A percentile compares a stretch with the other conserved stretches of the same genome.
phyloP scores from a whole-genome alignment of 805 yeast genomes.

The Blastobotrys robertii region DNA sequence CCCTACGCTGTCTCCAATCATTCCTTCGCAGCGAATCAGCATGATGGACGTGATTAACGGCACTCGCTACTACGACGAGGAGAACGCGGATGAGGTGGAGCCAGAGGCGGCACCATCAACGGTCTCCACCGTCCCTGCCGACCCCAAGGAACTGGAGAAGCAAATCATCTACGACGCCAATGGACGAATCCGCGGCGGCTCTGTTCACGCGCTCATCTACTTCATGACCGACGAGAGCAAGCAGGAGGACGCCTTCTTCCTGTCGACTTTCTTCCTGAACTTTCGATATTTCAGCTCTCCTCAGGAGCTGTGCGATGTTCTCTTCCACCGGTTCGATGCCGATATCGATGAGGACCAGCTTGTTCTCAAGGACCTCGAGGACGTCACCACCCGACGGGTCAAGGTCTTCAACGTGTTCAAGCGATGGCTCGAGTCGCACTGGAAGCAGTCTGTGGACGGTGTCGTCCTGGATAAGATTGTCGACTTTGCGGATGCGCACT shows the following conservation, averaged over 20 bases:
- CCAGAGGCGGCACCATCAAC: not conserved
- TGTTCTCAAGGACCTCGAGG: conserved; percentile 33
- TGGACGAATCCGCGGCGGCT: conserved; percentile 26
- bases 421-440: conserved; percentile 84
- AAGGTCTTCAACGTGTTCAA: conserved; percentile 60
- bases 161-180: conserved; percentile 12
- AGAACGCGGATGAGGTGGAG: not conserved
- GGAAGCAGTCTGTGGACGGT: conserved; percentile 61
- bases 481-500: conserved; percentile 43
- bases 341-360: conserved; percentile 36
- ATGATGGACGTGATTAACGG: no score
- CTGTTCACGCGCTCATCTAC: conserved; percentile 23
- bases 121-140: no score
- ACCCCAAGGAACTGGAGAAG: not conserved
- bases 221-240: conserved; percentile 20
- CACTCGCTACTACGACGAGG: not conserved
- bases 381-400: conserved; percentile 32
- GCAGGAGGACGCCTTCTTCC: conserved; percentile 48
- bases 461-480: conserved; percentile 56
- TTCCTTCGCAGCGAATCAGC: conserved; percentile 1
- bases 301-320: conserved; percentile 54
- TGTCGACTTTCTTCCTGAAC: conserved; percentile 66
- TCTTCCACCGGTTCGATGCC: conserved; percentile 39
- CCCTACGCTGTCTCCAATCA: conserved; percentile 7
- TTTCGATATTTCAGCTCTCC: conserved; percentile 65